Conservation (phyloP, 1,284 basidiomycete genomes). For the Coniferiporia weirii region DNA sequence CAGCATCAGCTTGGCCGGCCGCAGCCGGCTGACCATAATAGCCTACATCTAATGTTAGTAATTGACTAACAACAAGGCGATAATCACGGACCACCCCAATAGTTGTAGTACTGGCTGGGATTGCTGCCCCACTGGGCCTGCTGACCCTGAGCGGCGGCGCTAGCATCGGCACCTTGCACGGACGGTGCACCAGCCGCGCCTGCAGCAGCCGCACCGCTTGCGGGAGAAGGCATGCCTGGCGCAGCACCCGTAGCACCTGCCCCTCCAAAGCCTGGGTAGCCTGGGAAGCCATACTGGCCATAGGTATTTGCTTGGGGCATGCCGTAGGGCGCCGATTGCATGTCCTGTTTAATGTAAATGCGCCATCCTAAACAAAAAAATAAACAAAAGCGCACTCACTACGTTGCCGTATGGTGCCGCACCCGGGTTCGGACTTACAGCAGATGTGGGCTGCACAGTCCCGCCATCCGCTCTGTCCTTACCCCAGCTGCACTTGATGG, state of each 20-base stretch:
- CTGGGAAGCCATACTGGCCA: constrained; percentile 73
- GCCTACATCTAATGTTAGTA: constrained; percentile 36
- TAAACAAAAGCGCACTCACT: constrained; percentile 40
- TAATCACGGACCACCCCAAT: constrained; percentile 68
- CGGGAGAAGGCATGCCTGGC: constrained; percentile 64
- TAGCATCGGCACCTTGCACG: constrained; percentile 49
- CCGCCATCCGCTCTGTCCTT: constrained; percentile 84
- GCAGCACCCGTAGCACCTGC: constrained; percentile 49
- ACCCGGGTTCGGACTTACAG: constrained; percentile 59
- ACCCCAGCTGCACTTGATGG: constrained; percentile 98
- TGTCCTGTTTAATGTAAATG: constrained; percentile 9
- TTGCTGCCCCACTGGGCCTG: constrained; percentile 72
- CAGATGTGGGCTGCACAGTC: constrained; percentile 42
- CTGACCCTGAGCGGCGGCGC: constrained; percentile 38
- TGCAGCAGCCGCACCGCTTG: constrained; percentile 44
- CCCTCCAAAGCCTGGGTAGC: constrained; percentile 61
- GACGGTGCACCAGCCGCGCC: constrained; percentile 49
- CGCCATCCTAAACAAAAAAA: background rate
- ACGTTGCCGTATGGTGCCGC: constrained; percentile 66
- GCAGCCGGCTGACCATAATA: constrained; percentile 72
- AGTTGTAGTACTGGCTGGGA: constrained; percentile 74
- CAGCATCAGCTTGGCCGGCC: constrained; percentile 50
- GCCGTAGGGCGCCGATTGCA: constrained; percentile 43
- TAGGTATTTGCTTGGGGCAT: constrained; percentile 79
- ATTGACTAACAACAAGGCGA: constrained; percentile 2